Conservation (phyloP, 2,329 filamentous ascomycete genomes). For the Talaromyces sp. region DNA sequence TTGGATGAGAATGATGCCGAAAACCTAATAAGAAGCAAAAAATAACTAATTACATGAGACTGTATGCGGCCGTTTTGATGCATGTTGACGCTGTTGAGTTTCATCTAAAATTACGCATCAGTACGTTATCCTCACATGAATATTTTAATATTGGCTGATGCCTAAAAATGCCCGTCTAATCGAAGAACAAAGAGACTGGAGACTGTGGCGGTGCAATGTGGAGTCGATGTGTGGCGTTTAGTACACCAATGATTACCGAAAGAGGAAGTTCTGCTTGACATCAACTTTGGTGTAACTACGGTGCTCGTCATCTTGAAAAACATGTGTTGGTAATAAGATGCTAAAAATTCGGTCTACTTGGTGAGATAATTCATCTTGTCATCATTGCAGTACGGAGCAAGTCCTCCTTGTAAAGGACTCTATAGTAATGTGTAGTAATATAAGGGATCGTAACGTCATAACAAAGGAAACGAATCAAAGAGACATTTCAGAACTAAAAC, state of each 20-base stretch:
- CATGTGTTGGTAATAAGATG: not conserved
- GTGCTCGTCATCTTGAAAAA: not conserved
- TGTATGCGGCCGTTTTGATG: not conserved
- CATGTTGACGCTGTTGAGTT: not conserved
- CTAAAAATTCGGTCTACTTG: not conserved
- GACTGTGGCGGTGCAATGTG: not conserved
- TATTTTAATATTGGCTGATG: not conserved
- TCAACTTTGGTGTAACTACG: not conserved
- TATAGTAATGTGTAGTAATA: not conserved
- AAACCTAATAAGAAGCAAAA: not conserved
- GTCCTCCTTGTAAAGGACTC: not conserved
- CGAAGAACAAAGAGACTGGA: not conserved
- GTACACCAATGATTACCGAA: not conserved
- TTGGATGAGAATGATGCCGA: not conserved
- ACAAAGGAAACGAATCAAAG: constrained; percentile 15
- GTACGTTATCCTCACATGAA: not conserved
- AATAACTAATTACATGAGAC: not conserved
- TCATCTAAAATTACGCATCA: not conserved
- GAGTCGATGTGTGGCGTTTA: not conserved
- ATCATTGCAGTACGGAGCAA: not conserved
- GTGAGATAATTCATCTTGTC: not conserved
- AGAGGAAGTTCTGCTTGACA: not conserved
- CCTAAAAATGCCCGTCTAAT: not conserved
- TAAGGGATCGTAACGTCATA: not conserved
- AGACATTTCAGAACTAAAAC: constrained; percentile 36